A percentile compares a stretch with the other conserved stretches of the same genome.
Conservation (phyloP, 495 filamentous ascomycete species). For the Niebla homalea region DNA sequence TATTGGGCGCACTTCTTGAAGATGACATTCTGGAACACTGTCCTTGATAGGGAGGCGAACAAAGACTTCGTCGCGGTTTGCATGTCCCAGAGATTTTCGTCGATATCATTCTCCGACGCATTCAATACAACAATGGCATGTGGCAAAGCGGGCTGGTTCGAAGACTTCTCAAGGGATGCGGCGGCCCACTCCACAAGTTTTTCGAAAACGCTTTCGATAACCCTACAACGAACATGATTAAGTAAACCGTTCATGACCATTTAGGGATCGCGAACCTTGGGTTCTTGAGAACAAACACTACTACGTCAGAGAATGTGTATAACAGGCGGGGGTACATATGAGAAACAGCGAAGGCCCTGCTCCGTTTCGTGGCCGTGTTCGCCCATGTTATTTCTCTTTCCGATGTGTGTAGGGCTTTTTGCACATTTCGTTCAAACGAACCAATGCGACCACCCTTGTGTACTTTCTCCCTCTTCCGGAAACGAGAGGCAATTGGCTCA, state of each 20-base stretch:
- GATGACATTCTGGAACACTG: slow-evolving; percentile 6
- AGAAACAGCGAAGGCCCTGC: slow-evolving; percentile 18
- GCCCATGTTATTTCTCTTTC: slow-evolving; percentile 8
- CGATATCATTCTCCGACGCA: slow-evolving; percentile 29
- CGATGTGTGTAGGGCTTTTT: slow-evolving; percentile 3
- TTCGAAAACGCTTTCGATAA: slow-evolving; percentile 23
- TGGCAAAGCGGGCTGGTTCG: slow-evolving; percentile 41
- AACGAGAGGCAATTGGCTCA: slow-evolving; percentile 13
- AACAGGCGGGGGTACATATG: slow-evolving; percentile 22
- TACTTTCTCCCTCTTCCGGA: slow-evolving; percentile 1
- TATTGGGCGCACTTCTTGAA: slow-evolving; percentile 20
- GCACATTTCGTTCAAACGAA: background rate
- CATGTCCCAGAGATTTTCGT: slow-evolving; percentile 36
- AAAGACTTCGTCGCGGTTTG: slow-evolving; percentile 26
- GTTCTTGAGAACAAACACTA: slow-evolving; percentile 38
- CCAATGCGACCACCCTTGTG: background rate
- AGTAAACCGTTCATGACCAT: background rate
- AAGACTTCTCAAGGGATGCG: slow-evolving; percentile 34
- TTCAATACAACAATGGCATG: slow-evolving; percentile 41
- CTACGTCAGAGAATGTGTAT: slow-evolving; percentile 41
- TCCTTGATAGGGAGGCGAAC: background rate
- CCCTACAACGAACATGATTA: slow-evolving; percentile 12
- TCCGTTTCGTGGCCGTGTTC: slow-evolving; percentile 1
- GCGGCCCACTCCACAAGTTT: slow-evolving; percentile 25
- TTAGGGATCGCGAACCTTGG: slow-evolving; percentile 24